Conservation (phyloP, 1,284 basidiomycete genomes). For the Fomitiporia mediterranea region DNA sequence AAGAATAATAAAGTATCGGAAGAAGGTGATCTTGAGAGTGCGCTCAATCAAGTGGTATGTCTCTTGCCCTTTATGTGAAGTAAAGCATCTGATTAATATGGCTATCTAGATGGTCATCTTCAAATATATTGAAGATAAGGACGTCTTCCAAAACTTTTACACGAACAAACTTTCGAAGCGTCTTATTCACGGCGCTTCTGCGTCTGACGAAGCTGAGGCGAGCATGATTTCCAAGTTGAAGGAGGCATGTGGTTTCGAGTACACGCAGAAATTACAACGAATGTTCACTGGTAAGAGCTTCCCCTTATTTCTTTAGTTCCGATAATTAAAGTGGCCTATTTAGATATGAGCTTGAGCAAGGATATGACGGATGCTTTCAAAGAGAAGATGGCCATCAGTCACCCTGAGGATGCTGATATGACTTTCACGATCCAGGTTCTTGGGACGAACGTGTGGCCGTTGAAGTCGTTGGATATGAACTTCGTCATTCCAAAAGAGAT, state of each 20-base stretch:
- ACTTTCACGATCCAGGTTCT: constrained; percentile 94
- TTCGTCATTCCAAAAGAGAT: constrained; percentile 91
- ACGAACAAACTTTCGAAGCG: constrained; percentile 95
- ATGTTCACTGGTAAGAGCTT: constrained; percentile 87
- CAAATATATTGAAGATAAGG: constrained; percentile 99
- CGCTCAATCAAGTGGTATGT: constrained; percentile 84
- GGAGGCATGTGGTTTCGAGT: constrained; percentile 98
- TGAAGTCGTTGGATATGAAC: constrained; percentile 79
- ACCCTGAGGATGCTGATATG: constrained; percentile 77
- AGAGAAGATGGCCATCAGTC: constrained; percentile 85
- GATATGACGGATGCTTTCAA: constrained; percentile 97
- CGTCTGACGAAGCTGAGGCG: constrained; percentile 95
- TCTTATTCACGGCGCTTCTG: constrained; percentile 88
- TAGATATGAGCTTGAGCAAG: constrained; percentile 94
- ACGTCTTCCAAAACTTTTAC: constrained; percentile 99
- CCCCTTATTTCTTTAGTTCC: background rate
- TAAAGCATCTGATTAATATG: background rate
- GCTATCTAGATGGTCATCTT: constrained; percentile 86
- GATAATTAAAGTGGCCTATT: constrained; percentile 14
- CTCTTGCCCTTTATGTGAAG: constrained; percentile 1
- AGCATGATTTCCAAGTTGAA: constrained; percentile 99
- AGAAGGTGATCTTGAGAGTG: constrained; percentile 86
- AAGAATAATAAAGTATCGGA: constrained; percentile 97
- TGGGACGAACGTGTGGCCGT: constrained; percentile 95
- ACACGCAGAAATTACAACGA: constrained; percentile 95